Conservation (phyloP, 768 basidiomycete species). For the Auricularia cornea region DNA sequence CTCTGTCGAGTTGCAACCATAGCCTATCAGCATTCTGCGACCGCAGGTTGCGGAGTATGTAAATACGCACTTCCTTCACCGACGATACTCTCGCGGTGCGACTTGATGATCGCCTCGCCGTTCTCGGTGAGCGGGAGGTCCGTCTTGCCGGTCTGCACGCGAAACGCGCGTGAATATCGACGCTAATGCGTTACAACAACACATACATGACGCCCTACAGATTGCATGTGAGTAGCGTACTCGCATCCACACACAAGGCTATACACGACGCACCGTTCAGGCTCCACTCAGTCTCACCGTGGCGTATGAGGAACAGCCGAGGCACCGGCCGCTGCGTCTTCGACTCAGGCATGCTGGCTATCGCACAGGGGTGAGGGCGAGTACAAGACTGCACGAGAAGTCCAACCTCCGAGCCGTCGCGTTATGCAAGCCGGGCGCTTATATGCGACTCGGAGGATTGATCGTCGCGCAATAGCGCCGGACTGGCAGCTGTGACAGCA, state of each 20-base stretch:
- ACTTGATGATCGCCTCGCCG: slow-evolving; percentile 64
- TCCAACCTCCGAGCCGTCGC: neutral
- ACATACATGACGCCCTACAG: slow-evolving; percentile 15
- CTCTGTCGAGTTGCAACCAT: slow-evolving; percentile 33
- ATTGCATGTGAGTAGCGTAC: no score
- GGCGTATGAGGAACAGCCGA: slow-evolving; percentile 70
- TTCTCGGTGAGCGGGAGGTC: slow-evolving; percentile 81
- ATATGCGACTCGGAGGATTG: no score
- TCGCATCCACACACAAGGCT: neutral
- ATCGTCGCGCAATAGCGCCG: no score
- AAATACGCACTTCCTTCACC: slow-evolving; percentile 66
- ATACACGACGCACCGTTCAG: slow-evolving; percentile 17
- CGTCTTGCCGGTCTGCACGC: slow-evolving; percentile 68
- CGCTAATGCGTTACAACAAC: no score
- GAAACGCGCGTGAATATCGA: slow-evolving; percentile 48
- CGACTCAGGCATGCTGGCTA: neutral
- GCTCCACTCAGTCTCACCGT: slow-evolving; percentile 34
- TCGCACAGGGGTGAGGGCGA: neutral
- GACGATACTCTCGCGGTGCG: slow-evolving; percentile 56
- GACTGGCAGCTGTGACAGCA: no score
- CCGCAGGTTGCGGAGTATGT: no score
- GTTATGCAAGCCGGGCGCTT: neutral
- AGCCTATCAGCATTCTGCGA: neutral
- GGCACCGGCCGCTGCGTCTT: slow-evolving; percentile 43
- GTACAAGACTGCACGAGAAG: neutral